Percentiles rank a stretch among this genome's conserved stretches.
Evolutionary conservation across 2,329 filamentous ascomycete genomes (phyloP).

Genomic region (Fusarium devonianum): DNA sequence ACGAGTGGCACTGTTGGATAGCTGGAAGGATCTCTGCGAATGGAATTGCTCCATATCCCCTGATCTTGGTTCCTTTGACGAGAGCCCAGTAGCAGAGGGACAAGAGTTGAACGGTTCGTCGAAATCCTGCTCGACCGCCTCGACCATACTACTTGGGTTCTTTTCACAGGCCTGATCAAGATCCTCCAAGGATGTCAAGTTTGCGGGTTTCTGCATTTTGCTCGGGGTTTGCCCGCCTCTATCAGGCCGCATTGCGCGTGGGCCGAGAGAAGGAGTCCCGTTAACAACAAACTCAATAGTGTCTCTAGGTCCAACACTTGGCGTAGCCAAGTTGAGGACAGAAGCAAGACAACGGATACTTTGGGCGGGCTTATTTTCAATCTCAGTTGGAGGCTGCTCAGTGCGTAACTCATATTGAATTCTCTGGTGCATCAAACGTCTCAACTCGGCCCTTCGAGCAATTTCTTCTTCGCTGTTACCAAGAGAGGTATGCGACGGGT

Average conservation of each 20-base stretch:
- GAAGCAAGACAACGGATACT: constrained; percentile 38
- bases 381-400: constrained; percentile 51
- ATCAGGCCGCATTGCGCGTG: neutral
- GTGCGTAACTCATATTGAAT: constrained; percentile 65
- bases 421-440: constrained; percentile 61
- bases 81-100: neutral
- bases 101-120: neutral
- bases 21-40: constrained; percentile 26
- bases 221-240: constrained; percentile 1
- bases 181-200: neutral
- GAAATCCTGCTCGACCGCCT: neutral
- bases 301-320: constrained; percentile 55
- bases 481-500: constrained; percentile 51
- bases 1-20: constrained; percentile 27
- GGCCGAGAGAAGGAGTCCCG: constrained; percentile 9
- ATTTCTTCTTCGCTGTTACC: constrained; percentile 61
- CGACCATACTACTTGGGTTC: neutral
- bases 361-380: constrained; percentile 39
- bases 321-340: constrained; percentile 41
- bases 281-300: constrained; percentile 55
- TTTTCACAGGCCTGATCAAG: too few relatives aligned
- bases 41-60: constrained; percentile 12
- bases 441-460: constrained; percentile 63
- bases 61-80: constrained; percentile 1
- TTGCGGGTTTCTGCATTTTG: neutral